Base-by-base conservation (phyloP, 2,329 filamentous ascomycete species). In the Ophiobolus disseminans region DNA sequence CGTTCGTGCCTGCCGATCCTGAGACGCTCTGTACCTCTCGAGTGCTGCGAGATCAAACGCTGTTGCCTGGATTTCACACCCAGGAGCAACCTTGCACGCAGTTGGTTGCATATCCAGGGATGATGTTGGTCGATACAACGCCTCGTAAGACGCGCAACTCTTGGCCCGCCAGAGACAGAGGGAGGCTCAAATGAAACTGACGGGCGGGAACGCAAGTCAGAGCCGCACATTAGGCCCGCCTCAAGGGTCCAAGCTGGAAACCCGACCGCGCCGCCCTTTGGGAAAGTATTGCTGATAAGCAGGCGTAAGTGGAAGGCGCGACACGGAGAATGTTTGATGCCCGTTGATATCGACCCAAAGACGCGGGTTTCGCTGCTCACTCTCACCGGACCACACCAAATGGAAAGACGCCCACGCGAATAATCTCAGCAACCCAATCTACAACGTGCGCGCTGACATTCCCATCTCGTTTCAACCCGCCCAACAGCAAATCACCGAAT, bases 171-270 rank as follows among this genome's bases (percentile, higher is more conserved):
- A 52, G 26, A 16, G 40, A 50, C n/a, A n/a, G n/a, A 52, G 48
- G 48, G 53, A 53, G 53, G 50, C 53, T 57, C 47, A 57, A 30
- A 22, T 40, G 38, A 44, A 40, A 51, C 14, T 53, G 50, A 57
- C 53, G n/a, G 51, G 54, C 57, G 55, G 55, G 53, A 49, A 45
- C 48, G 52, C 38, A 44, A 40, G n/a, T n/a, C 19, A 51, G 55
- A 60, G 59, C 59, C 59, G 55, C 57, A 62, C 58, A 42, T 34
- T 49, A 48, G 48, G n/a, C n/a, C 48, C 51, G 51, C 51, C 19
- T 37, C 40, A 40, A 37, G 30, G 40, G 35, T 35, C 34, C 25
- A 26, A 23, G 31, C 2, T 35, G 20, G 13, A 22, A n/a, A 3
- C 14, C 17, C 10, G 11, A 34, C 17, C 13, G 13, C 20, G 23